Base-by-base conservation (phyloP, 441 rosid genomes). In the Raphanus hybrid region DNA sequence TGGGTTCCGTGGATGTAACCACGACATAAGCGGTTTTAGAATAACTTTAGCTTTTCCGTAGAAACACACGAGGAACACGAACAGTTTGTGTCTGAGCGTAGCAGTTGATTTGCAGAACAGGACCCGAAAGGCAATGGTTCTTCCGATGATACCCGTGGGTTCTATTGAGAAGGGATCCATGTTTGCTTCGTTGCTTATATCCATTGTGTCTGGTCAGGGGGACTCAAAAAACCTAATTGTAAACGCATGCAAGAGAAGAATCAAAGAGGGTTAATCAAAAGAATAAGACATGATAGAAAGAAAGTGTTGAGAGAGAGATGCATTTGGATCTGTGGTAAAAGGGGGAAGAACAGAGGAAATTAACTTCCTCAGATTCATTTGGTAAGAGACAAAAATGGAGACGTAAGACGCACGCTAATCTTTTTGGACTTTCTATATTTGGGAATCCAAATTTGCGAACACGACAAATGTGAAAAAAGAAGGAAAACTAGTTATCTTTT, bases 1-100 rank as follows among this genome's bases (percentile, higher is more conserved):
- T 23, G 99, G 99, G 74, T 92, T 87, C 64, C 92, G 81, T 0
- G 98, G 99, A 81, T 95, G 93, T 79, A 95, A 78, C 97, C 97
- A 93, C 3, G 96, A 86, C 61, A 90, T 61, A 71, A 88, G 34
- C 29, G 93, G 85, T 12, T 81, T 78, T 65, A 88, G 71, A 59
- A 84, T 14, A 37, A 45, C 75, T 80, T 64, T 83, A 32, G 82
- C 70, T 75, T 87, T 82, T 79, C 70, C 55, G 26, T 81, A 55
- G 67, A 80, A 87, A 69, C 59, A 50, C 77, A 73, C 45, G 72
- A 93, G 58, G n/a, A 84, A 64, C 20, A 18, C 20, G 0, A 76
- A 78, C 12, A 89, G 57, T 70, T 82, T 81, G 64, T 80, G 86
- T 83, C 86, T 84, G 62, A 87, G 82, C 80, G 78, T 90, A 34